These are phyloP conservation scores for Exophiala sp. DNA, from an alignment of 2,329 filamentous ascomycete species.

Conservation along the genomic window DNA sequence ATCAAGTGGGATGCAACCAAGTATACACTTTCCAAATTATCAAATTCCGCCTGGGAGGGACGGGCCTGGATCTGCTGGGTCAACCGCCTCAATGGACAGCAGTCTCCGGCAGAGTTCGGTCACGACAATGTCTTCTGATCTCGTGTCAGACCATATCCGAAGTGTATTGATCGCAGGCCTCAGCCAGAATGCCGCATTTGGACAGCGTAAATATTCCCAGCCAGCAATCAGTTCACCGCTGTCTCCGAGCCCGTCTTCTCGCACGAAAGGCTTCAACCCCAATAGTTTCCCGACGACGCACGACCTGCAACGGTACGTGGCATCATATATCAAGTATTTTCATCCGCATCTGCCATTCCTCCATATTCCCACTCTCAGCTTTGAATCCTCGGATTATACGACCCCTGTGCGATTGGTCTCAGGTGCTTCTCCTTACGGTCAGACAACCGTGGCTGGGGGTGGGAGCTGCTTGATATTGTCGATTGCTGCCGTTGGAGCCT, in stretches of 20 bases:
- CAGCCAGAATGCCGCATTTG: conserved; percentile 56
- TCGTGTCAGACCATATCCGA: conserved; percentile 64
- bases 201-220: conserved; percentile 58
- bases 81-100: conserved; percentile 51
- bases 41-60: conserved; percentile 39
- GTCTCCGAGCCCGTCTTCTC: conserved; percentile 40
- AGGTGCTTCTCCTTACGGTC: conserved; percentile 49
- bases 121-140: conserved; percentile 60
- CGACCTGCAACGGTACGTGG: conserved; percentile 86
- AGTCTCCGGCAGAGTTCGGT: conserved; percentile 61
- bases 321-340: conserved; percentile 85
- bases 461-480: conserved; percentile 82
- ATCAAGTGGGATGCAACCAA: conserved; percentile 52
- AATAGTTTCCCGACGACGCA: conserved; percentile 70
- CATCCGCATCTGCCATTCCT: conserved; percentile 94
- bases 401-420: conserved; percentile 58
- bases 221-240: conserved; percentile 53
- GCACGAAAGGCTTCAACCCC: conserved; percentile 36
- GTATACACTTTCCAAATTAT: conserved; percentile 55
- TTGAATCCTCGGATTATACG: conserved; percentile 70
- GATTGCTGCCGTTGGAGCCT: conserved; percentile 79
- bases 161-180: conserved; percentile 61
- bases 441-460: conserved; percentile 63
- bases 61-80: conserved; percentile 45
- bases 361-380: conserved; percentile 85